Conservation (phyloP, 2,329 filamentous ascomycete genomes). For the Ophiostoma sp. region DNA sequence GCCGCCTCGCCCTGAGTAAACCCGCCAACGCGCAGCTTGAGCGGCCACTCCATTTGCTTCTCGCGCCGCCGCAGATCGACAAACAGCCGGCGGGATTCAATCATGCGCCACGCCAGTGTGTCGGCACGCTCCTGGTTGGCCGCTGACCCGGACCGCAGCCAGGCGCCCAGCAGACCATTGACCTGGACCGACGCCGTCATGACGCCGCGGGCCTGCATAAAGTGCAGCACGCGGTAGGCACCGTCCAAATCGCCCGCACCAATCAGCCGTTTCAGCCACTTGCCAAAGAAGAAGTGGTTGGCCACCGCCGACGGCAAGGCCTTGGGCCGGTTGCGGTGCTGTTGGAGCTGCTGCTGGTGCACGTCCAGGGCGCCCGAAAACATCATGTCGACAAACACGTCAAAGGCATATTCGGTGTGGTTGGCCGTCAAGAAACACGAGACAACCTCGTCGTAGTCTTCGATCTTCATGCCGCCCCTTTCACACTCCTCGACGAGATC, state of each 20-base stretch:
- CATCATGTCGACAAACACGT: slow-evolving; percentile 90
- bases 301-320: slow-evolving; percentile 50
- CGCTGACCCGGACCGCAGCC: slow-evolving; percentile 64
- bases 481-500: slow-evolving; percentile 53
- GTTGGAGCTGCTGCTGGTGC: slow-evolving; percentile 39
- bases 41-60: slow-evolving; percentile 31
- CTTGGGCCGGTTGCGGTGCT: neutral
- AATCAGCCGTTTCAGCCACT: slow-evolving; percentile 84
- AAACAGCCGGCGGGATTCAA: slow-evolving; percentile 64
- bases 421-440: slow-evolving; percentile 68
- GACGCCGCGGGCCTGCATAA: slow-evolving; percentile 71
- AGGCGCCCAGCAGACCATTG: slow-evolving; percentile 79
- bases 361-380: slow-evolving; percentile 57
- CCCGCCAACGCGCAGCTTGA: slow-evolving; percentile 33
- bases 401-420: slow-evolving; percentile 66
- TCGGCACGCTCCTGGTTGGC: slow-evolving; percentile 63
- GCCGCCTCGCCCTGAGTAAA: neutral
- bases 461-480: slow-evolving; percentile 55
- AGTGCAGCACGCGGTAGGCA: slow-evolving; percentile 69
- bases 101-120: slow-evolving; percentile 73
- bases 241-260: slow-evolving; percentile 69
- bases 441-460: slow-evolving; percentile 75
- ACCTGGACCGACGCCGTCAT: slow-evolving; percentile 71
- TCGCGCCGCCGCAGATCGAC: slow-evolving; percentile 51
- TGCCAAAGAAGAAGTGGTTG: slow-evolving; percentile 82